Base-by-base conservation (phyloP, 1,284 basidiomycete species). In the Ceratobasidium sp. region DNA sequence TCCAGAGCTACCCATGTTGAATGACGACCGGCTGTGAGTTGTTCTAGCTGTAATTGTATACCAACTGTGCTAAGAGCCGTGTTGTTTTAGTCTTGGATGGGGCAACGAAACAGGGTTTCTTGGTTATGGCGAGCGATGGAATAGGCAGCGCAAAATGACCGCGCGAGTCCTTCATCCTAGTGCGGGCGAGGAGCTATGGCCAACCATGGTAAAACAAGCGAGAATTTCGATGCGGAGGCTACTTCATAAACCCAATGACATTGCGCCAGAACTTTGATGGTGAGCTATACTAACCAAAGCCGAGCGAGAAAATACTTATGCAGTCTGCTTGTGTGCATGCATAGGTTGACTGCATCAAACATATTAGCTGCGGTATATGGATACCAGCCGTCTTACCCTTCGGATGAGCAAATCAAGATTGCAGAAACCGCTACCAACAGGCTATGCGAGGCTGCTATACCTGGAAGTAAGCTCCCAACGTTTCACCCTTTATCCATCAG, bases 1-100 rank as follows among this genome's bases (percentile, higher is more conserved):
- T 16, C 38, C 77, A 1, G 46, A 62, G 12, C 68, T 79, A 27
- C 62, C 69, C 7, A 78, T 80, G 71, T 23, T 73, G 18, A 60
- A 46, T 23, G 55, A 73, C 23, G 23, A 20, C 14, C n/a, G 27
- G 12, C 57, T 73, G 70, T 73, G 41, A 55, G 67, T 27, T 33
- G 12, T 20, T 7, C 6, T 6, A 33, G n/a, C 48, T 23, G 52
- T 38, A 35, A 12, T 2, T 38, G 20, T 7, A 38, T 6, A 3
- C 8, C 5, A 18, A 16, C 3, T 30, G 10, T 62, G 35, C 3
- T 62, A 14, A 41, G 2, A 4, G 33, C 16, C 6, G 2, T 6
- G 10, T 35, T n/a, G 8, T 18, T 52, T 44, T 7, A 50, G 71
- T 5, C 30, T 38, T 2, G 71, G 71, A 10, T 75, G 59, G 44